Evolutionary conservation across 2,329 filamentous ascomycete species (phyloP), one percentile per base, ranked within the genome.

Genomic region (Cladosporium sp.): DNA sequence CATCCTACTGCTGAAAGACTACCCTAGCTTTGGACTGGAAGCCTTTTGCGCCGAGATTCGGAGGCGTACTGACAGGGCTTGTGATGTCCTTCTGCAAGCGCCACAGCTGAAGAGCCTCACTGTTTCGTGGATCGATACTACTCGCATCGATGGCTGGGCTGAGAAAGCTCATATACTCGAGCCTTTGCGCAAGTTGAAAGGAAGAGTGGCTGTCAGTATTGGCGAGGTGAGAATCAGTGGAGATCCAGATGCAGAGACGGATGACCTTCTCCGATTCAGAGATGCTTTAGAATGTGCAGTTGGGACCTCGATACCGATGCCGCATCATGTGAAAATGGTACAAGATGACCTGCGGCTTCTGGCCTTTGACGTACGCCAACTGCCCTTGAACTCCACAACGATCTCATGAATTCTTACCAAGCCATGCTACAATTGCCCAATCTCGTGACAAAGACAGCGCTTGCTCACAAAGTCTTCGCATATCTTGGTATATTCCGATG

Each of bases 71-170:
- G 61, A 62, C 5, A 57, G 69, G 28, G 66, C 69, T 2, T 70
- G 69, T 28, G 63, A 70, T 20, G 68, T 72, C 5, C 55, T 73
- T 19, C 51, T 58, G 11, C 51, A 63, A 14, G 68, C 69, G 2
- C 19, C 38, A 5, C 51, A 64, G 1, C 57, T 73, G 47, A 63
- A 61, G 11, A 59, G 39, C 1, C 63, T 73, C 3, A 61, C 60
- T 5, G 66, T 73, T 14, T 67, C 65, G 50, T 73, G 70, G 70
- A 64, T 67, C 7, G 72, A 73, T 59, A 69, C 67, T 15, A 71
- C 69, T 0, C 52, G 61, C 1, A 66, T 64, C 3, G 63, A 64
- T 1, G 61, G 59, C 8, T 67, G 66, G 64, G 57, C 61, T 22
- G 64, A 68, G 58, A 72, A 72, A 52, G 63, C 60, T 9, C 63